A percentile compares a stretch with the other conserved stretches of the same genome.
Conservation (phyloP, 257 asterid genomes). For the Verbena officinalis region DNA sequence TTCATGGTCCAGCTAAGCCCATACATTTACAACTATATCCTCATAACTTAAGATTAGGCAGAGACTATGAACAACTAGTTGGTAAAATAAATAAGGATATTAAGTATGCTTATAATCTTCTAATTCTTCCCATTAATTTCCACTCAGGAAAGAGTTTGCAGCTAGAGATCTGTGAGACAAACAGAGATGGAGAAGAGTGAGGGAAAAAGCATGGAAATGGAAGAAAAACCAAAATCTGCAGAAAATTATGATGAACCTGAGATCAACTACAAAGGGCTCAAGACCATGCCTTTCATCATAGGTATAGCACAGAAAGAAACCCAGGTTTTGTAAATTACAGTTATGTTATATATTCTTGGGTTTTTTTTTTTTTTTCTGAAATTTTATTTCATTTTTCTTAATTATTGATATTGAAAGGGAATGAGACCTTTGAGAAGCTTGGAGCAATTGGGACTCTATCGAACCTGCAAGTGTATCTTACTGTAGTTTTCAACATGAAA, state of each 20-base stretch:
- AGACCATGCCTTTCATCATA: conserved; percentile 47
- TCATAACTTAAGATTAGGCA: neutral
- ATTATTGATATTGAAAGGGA: conserved; percentile 38
- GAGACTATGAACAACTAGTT: neutral
- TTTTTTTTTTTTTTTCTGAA: neutral
- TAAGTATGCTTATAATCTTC: too few species aligned
- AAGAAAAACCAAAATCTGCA: conserved; percentile 16
- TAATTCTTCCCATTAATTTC: too few species aligned
- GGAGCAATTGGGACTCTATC: conserved; percentile 78
- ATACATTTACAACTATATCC: neutral
- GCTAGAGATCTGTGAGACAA: conserved; percentile 5
- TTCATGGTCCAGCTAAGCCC: conserved; percentile 1
- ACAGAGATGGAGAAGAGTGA: conserved; percentile 32
- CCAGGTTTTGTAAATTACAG: too few species aligned
- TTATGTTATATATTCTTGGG: neutral
- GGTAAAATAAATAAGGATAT: neutral
- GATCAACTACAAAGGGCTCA: conserved; percentile 42
- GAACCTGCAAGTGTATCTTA: conserved; percentile 65
- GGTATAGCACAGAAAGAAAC: conserved; percentile 34
- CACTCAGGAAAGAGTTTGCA: neutral
- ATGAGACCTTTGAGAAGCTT: conserved; percentile 84
- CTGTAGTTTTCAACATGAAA: conserved; percentile 65
- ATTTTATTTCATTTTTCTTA: neutral
- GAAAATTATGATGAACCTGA: conserved; percentile 16
- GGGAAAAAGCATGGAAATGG: conserved; percentile 27